Evolutionary conservation across 2,329 filamentous ascomycete genomes (phyloP).

Genomic region (Trichoderma sp.): DNA sequence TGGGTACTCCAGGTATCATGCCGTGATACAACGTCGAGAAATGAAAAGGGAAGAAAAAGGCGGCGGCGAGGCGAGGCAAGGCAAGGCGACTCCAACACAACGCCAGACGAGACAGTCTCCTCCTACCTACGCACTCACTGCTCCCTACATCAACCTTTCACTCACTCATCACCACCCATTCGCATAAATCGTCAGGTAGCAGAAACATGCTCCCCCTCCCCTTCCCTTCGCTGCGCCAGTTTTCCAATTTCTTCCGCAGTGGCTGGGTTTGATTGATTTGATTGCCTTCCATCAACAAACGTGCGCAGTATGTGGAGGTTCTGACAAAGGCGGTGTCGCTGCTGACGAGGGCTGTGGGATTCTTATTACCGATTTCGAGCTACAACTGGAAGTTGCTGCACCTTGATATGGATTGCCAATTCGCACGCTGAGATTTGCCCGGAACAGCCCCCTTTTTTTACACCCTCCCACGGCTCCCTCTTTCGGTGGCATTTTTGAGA

Average conservation of each 20-base stretch:
- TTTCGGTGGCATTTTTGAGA: background rate
- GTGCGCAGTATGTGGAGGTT: background rate
- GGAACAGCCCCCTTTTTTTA: slow-evolving; percentile 2
- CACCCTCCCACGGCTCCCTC: background rate
- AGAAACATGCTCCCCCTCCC: no score
- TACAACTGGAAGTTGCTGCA: background rate
- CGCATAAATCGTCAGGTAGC: background rate
- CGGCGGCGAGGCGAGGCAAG: background rate
- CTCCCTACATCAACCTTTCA: background rate
- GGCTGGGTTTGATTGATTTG: slow-evolving; percentile 1
- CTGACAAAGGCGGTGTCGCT: slow-evolving; percentile 24
- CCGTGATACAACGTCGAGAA: no score
- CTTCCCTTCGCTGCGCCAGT: background rate
- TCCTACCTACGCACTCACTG: background rate
- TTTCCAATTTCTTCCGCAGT: slow-evolving; percentile 1
- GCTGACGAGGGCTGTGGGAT: slow-evolving; percentile 18
- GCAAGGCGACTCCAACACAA: slow-evolving; percentile 22
- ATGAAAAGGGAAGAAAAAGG: no score
- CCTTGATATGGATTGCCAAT: no score
- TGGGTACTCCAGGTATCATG: no score
- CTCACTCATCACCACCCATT: background rate
- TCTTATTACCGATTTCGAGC: background rate
- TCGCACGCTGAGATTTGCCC: slow-evolving; percentile 6
- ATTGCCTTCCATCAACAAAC: background rate
- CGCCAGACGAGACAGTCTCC: slow-evolving; percentile 22